These are phyloP conservation scores for Pichia terricola DNA, from an alignment of 1,139 yeast species.

Conservation along the genomic window DNA sequence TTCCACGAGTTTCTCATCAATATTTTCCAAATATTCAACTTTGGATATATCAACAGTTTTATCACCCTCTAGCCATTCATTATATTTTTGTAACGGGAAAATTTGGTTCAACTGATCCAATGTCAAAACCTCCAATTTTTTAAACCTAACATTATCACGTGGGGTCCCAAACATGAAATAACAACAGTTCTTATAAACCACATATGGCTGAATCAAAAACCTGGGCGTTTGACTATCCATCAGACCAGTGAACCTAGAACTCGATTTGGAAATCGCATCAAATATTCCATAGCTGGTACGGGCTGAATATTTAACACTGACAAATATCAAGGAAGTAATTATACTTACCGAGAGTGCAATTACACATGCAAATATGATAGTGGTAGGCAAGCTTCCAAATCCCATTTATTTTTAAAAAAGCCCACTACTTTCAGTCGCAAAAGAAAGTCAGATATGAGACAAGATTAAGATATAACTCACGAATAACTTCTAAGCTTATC, in stretches of 20 bases:
- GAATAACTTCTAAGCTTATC: no score
- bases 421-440: no score
- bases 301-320: conserved; percentile 50
- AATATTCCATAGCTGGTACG: conserved; percentile 48
- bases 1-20: neutral
- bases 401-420: neutral
- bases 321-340: conserved; percentile 45
- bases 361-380: conserved; percentile 53
- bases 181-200: conserved; percentile 4
- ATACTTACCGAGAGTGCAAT: conserved; percentile 52
- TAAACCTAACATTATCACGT: conserved; percentile 25
- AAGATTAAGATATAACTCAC: no score
- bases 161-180: conserved; percentile 6
- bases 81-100: conserved; percentile 57
- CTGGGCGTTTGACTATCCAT: conserved; percentile 13
- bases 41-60: conserved; percentile 22
- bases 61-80: conserved; percentile 56
- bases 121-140: conserved; percentile 45
- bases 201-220: conserved; percentile 7
- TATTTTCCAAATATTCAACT: conserved; percentile 18
- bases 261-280: conserved; percentile 24
- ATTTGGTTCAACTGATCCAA: conserved; percentile 52
- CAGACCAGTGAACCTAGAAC: conserved; percentile 16
- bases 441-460: no score
- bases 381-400: conserved; percentile 36